Evolutionary conservation across 768 basidiomycete genomes (phyloP), one percentile per base, ranked within the genome.

Genomic region (Trametopsis cervina): DNA sequence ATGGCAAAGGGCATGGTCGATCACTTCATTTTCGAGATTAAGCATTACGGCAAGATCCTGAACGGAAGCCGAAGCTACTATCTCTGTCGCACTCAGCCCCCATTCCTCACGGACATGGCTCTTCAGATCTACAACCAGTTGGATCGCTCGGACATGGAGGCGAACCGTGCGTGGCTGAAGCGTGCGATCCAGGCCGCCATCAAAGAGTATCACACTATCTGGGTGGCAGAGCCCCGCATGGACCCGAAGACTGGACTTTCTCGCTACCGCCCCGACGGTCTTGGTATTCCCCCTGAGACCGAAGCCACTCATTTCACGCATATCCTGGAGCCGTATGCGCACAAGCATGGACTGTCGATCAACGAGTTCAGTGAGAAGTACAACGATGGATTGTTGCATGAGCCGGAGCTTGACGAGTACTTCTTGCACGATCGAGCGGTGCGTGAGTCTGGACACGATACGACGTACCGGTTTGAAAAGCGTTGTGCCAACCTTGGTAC

Each of bases 1-100:
- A 88, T 98, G 81, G 95, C 96, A 17, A 91, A 93, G 67, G 90
- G 92, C 59, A 92, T 98, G 82, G 93, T 97, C 38, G 96, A 98
- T 47, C 95, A 99, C 65, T 99, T 98, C 70, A 88, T 96, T 61
- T 99, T 98, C 63, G 92, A 98, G 73, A 96, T 99, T 73, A 91
- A 83, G 70, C 89, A 96, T 67, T 96, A 96, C 63, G 88, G 89
- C 71, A 94, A 95, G 69, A 93, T 94, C 59, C 70, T 98, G 55
- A 99, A 99, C 64, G 95, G 95, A 53, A 94, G 86, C 66, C 85
- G 95, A 58, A 89, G 88, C 63, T 85, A 83, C 77, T 99, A 99
- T 65, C 81, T 99, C 49, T 89, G 88, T 64, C 86, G 95, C 53
- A 88, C 92, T 11, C 95, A 99, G 63, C 95, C 95, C 24, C 95